Conservation (phyloP, 805 yeast species). For the Spathaspora passalidarum region DNA sequence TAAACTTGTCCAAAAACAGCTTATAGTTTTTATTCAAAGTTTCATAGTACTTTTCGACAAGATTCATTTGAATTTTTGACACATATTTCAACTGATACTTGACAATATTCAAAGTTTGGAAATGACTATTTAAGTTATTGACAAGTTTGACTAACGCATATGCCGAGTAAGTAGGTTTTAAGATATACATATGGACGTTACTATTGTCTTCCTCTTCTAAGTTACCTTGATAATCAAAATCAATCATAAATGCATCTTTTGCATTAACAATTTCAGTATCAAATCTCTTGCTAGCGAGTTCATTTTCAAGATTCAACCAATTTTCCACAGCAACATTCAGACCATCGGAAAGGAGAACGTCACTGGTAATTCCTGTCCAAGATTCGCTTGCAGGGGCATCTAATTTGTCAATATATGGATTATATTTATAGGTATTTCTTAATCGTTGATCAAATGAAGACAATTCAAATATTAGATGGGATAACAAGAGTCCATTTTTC, state of each 20-base stretch:
- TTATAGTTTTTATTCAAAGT: slow-evolving; percentile 40
- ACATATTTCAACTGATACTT: slow-evolving; percentile 56
- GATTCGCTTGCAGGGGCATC: slow-evolving; percentile 18
- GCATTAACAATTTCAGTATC: slow-evolving; percentile 46
- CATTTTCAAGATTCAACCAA: slow-evolving; percentile 55
- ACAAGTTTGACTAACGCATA: slow-evolving; percentile 54
- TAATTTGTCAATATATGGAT: slow-evolving; percentile 32
- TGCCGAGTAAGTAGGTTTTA: slow-evolving; percentile 61
- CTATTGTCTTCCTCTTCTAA: slow-evolving; percentile 20
- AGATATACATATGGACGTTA: slow-evolving; percentile 3
- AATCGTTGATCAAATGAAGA: slow-evolving; percentile 56
- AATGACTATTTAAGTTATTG: slow-evolving; percentile 54
- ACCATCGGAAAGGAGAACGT: slow-evolving; percentile 20
- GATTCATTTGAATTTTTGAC: slow-evolving; percentile 53
- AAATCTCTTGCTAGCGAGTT: slow-evolving; percentile 50
- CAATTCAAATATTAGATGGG: slow-evolving; percentile 58
- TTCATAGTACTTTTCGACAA: slow-evolving; percentile 51
- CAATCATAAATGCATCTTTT: slow-evolving; percentile 53
- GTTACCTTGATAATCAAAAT: slow-evolving; percentile 43
- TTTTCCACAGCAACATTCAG: slow-evolving; percentile 24
- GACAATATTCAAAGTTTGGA: slow-evolving; percentile 47
- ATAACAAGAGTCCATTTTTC: slow-evolving; percentile 45
- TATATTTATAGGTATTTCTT: slow-evolving; percentile 42
- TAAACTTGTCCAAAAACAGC: slow-evolving; percentile 38
- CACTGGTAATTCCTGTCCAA: slow-evolving; percentile 52